Evolutionary conservation across 305 asterid genomes (phyloP).

Genomic region (Solanum chacoense): DNA sequence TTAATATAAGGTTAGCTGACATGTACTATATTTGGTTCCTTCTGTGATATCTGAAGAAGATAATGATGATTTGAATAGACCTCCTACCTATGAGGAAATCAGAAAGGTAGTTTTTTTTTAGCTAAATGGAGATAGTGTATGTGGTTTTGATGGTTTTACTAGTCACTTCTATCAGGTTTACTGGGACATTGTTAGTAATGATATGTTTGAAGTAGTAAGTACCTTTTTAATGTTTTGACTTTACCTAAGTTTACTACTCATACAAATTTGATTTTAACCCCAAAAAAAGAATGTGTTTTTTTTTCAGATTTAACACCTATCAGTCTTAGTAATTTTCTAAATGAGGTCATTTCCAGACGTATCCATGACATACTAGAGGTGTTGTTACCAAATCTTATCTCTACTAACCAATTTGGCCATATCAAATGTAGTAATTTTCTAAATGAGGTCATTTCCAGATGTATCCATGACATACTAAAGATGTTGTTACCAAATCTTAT

Average conservation of each 20-base stretch:
- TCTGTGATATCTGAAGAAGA: not conserved
- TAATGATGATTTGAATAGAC: not conserved
- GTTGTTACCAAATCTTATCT: not conserved
- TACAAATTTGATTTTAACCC: not conserved
- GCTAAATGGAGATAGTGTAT: not conserved
- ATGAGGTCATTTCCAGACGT: not conserved
- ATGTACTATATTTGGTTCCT: not conserved
- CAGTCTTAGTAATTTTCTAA: not conserved
- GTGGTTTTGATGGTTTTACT: not conserved
- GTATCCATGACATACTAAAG: not conserved
- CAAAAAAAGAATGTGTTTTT: too few relatives aligned
- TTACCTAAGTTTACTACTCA: not conserved
- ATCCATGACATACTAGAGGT: not conserved
- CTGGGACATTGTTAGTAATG: not conserved
- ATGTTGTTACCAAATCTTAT: not conserved
- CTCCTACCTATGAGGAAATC: not conserved
- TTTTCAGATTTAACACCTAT: not conserved
- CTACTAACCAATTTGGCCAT: not conserved
- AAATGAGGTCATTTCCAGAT: not conserved
- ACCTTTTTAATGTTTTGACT: not conserved
- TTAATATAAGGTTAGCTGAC: not conserved
- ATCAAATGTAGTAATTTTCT: not conserved
- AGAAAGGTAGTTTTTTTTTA: not conserved
- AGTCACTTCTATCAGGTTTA: not conserved
- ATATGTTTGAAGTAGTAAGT: not conserved